These are phyloP conservation scores for Ceratonia siliqua DNA, from an alignment of 306 rosid species.

Conservation along the genomic window DNA sequence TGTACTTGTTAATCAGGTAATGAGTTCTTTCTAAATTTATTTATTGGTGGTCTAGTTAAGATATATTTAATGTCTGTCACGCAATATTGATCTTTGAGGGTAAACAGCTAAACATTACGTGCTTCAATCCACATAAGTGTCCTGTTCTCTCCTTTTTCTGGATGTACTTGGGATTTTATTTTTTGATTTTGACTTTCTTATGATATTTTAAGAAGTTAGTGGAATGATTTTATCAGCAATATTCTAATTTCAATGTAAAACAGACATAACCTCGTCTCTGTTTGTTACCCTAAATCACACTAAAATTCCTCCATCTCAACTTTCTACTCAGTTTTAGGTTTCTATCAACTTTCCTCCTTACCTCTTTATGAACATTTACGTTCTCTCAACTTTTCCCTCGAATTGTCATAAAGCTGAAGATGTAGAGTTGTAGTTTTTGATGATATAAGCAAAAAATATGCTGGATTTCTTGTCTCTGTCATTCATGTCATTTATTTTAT, in stretches of 20 bases:
- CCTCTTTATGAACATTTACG: neutral
- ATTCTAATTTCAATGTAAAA: slow-evolving; percentile 13
- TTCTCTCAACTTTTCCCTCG: neutral
- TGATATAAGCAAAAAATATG: neutral
- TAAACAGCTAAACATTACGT: neutral
- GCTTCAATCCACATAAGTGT: neutral
- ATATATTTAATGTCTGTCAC: neutral
- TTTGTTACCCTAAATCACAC: slow-evolving; percentile 14
- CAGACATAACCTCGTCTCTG: slow-evolving; percentile 4
- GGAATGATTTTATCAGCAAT: slow-evolving; percentile 18
- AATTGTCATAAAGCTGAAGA: neutral
- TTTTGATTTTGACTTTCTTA: neutral
- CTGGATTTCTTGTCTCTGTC: slow-evolving; percentile 1
- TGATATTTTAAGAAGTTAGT: slow-evolving; percentile 14
- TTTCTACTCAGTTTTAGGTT: slow-evolving; percentile 10
- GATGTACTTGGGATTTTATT: neutral
- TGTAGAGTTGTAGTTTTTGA: neutral
- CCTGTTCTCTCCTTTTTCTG: neutral
- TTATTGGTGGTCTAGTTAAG: neutral
- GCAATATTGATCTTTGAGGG: slow-evolving; percentile 13
- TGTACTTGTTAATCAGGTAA: slow-evolving; percentile 94
- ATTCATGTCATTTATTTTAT: neutral
- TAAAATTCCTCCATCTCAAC: neutral
- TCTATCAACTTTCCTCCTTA: neutral
- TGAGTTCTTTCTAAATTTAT: neutral